phyloP scores from a whole-genome alignment of 306 rosid genomes.

The Begonia loranthoides region DNA sequence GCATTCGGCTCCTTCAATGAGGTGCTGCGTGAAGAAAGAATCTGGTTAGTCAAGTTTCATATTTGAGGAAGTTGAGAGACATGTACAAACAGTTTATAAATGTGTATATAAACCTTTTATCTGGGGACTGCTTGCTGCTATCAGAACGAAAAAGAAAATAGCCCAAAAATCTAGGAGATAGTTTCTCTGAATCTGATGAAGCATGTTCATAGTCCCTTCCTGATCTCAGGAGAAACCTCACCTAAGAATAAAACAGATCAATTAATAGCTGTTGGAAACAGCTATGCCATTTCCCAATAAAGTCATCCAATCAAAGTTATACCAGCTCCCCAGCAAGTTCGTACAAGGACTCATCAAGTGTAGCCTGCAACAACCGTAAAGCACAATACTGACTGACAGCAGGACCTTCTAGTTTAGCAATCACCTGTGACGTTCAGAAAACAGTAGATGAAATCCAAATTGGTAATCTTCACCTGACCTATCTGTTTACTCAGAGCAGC shows the following conservation, averaged over 20 bases:
- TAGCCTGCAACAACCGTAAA: constrained; percentile 83
- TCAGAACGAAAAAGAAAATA: constrained; percentile 75
- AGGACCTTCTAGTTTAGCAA: constrained; percentile 97
- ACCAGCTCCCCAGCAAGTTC: constrained; percentile 99
- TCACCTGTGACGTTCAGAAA: constrained; percentile 50
- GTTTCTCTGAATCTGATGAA: constrained; percentile 47
- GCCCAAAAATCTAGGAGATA: constrained; percentile 85
- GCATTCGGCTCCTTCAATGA: constrained; percentile 88
- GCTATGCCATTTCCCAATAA: constrained; percentile 7
- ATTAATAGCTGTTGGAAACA: constrained; percentile 7
- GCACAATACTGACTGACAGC: constrained; percentile 97
- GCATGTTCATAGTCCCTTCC: constrained; percentile 79
- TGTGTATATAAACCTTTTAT: constrained; percentile 42
- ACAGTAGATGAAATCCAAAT: constrained; percentile 5
- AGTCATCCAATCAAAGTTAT: constrained; percentile 9
- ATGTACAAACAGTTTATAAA: constrained; percentile 7
- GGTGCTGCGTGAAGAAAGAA: constrained; percentile 32
- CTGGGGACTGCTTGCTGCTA: constrained; percentile 49
- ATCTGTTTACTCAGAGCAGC: constrained; percentile 6
- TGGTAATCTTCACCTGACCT: neutral
- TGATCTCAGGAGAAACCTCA: constrained; percentile 93
- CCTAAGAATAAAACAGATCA: constrained; percentile 33
- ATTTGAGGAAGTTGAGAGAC: constrained; percentile 4
- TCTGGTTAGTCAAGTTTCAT: constrained; percentile 13
- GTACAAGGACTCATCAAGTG: constrained; percentile 87